Percentiles rank a stretch among this genome's conserved stretches.
Evolutionary conservation across 805 yeast species (phyloP).

Genomic region (Isabelozyma gotoi): DNA sequence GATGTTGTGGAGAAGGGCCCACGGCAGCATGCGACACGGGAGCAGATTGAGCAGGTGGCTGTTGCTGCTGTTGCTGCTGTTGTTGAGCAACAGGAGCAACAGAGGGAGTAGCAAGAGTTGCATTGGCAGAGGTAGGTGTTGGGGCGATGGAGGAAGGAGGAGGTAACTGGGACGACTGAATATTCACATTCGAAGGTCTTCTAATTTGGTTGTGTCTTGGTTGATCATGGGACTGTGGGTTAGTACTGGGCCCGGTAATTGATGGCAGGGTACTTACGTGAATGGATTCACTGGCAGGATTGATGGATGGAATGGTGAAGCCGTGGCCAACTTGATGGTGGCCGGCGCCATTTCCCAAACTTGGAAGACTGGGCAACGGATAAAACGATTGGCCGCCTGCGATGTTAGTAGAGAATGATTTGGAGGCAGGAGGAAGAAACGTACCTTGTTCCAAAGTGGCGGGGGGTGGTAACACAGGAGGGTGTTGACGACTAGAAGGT

Average conservation of each 20-base stretch:
- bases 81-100: slow-evolving; percentile 7
- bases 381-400: slow-evolving; percentile 46
- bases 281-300: slow-evolving; percentile 29
- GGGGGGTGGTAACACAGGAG: slow-evolving; percentile 63
- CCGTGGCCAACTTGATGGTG: slow-evolving; percentile 43
- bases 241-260: slow-evolving; percentile 8
- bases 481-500: slow-evolving; percentile 51
- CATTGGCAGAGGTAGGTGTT: slow-evolving; percentile 12
- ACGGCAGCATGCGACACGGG: slow-evolving; percentile 5
- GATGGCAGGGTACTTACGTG: slow-evolving; percentile 22
- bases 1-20: slow-evolving; percentile 6
- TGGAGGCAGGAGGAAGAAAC: slow-evolving; percentile 14
- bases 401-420: background rate
- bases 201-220: slow-evolving; percentile 19
- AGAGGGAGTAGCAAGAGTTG: slow-evolving; percentile 9
- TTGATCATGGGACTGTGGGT: slow-evolving; percentile 15
- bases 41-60: slow-evolving; percentile 13
- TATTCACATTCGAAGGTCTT: slow-evolving; percentile 22
- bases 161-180: slow-evolving; percentile 20
- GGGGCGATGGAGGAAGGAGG: slow-evolving; percentile 26
- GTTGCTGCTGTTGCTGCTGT: slow-evolving; percentile 12
- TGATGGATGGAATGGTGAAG: slow-evolving; percentile 50
- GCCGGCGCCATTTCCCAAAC: slow-evolving; percentile 41
- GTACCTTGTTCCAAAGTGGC: slow-evolving; percentile 51
- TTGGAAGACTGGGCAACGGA: slow-evolving; percentile 53